A percentile compares a stretch with the other conserved stretches of the same genome.
These are phyloP conservation scores for Saussurea involucrata DNA, from an alignment of 129 eudicot genomes.

Conservation along the genomic window DNA sequence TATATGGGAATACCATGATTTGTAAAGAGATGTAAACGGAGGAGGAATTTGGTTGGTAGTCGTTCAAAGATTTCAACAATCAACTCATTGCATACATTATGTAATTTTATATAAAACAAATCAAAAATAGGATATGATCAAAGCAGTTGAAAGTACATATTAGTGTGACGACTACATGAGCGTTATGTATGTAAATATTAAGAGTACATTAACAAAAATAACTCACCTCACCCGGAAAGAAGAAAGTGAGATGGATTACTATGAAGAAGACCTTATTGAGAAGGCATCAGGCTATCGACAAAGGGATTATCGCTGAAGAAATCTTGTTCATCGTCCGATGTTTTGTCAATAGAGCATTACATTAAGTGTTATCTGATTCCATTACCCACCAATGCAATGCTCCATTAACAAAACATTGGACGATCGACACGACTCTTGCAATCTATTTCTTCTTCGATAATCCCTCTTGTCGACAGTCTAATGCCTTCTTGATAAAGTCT, in stretches of 20 bases:
- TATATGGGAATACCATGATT: too few species aligned
- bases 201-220: neutral
- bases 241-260: neutral
- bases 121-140: too few species aligned
- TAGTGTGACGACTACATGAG: neutral
- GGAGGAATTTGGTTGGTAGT: too few species aligned
- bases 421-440: neutral
- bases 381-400: neutral
- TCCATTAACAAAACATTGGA: neutral
- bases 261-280: neutral
- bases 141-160: too few species aligned
- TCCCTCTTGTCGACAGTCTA: neutral
- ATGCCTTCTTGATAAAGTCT: neutral
- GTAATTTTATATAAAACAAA: too few species aligned
- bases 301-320: neutral
- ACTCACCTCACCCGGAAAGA: neutral
- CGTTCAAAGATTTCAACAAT: too few species aligned
- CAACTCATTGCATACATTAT: too few species aligned
- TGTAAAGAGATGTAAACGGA: too few species aligned
- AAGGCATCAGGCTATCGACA: neutral
- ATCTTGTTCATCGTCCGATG: neutral
- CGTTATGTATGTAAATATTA: neutral
- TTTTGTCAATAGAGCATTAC: neutral
- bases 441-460: neutral
- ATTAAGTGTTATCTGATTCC: neutral